Percentiles rank a stretch among this genome's conserved stretches.
Conservation (phyloP, 176 grass and related monocot genomes). For the Oryza longistaminata region DNA sequence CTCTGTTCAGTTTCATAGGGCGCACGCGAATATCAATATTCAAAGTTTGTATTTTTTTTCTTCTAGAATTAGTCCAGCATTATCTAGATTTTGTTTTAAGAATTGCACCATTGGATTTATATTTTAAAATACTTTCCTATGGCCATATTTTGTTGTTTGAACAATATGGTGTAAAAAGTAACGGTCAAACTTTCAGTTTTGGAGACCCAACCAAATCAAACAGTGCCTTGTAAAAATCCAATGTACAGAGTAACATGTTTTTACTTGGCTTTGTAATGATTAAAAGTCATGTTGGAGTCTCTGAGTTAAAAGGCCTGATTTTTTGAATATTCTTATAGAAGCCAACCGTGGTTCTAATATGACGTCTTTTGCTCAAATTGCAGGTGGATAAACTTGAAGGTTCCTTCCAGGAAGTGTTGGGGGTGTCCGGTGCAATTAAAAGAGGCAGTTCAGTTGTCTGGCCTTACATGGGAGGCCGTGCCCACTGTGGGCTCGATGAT, state of each 20-base stretch:
- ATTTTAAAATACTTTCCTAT: background rate
- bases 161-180: background rate
- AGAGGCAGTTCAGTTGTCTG: constrained; percentile 82
- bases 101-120: background rate
- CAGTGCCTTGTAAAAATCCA: background rate
- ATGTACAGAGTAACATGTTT: background rate
- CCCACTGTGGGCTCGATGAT: constrained; percentile 91
- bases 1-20: background rate
- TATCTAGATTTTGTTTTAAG: background rate
- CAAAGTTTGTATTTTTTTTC: background rate
- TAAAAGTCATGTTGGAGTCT: background rate
- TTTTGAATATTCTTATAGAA: background rate
- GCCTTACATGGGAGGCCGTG: constrained; percentile 89
- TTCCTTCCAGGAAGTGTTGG: constrained; percentile 80
- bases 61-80: background rate
- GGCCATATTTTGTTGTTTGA: background rate
- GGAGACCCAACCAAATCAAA: background rate
- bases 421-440: constrained; percentile 79
- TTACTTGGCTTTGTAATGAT: constrained; percentile 1
- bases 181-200: background rate
- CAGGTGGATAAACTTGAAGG: constrained; percentile 98
- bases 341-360: constrained; percentile 20
- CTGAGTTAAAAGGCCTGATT: background rate
- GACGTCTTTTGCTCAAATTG: background rate
- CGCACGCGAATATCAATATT: background rate